phyloP scores from a whole-genome alignment of 2,329 filamentous ascomycete genomes.

The Neoscytalidium dimidiatum region DNA sequence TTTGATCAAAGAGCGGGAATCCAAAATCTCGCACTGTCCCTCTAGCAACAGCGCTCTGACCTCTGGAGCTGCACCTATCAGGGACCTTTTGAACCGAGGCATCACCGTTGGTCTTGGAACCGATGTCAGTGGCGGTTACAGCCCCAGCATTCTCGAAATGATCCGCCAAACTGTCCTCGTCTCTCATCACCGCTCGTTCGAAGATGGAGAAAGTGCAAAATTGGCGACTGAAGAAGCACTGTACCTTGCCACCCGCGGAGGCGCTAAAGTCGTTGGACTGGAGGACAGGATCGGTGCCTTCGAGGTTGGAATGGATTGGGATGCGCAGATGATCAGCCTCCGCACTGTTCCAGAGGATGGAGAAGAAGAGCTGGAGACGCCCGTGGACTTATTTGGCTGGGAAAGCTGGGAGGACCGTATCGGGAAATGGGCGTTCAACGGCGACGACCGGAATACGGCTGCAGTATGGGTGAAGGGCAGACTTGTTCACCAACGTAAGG shows the following conservation, averaged over 20 bases:
- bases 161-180: constrained; percentile 79
- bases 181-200: constrained; percentile 69
- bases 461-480: constrained; percentile 87
- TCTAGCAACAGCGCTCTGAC: constrained; percentile 82
- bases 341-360: constrained; percentile 40
- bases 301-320: constrained; percentile 84
- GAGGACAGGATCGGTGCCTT: constrained; percentile 74
- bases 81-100: constrained; percentile 71
- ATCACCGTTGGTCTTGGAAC: constrained; percentile 85
- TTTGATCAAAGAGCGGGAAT: constrained; percentile 61
- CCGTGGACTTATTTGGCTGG: constrained; percentile 88
- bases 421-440: constrained; percentile 93
- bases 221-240: constrained; percentile 83
- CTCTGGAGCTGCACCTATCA: constrained; percentile 74
- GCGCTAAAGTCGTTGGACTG: constrained; percentile 78
- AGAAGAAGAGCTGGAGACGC: constrained; percentile 48
- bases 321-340: constrained; percentile 80
- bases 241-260: constrained; percentile 85
- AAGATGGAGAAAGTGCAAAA: constrained; percentile 54
- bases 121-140: constrained; percentile 88
- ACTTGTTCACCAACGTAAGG: constrained; percentile 18
- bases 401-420: constrained; percentile 85
- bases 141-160: constrained; percentile 77
- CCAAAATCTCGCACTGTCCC: constrained; percentile 82
- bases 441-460: constrained; percentile 87